Base-by-base conservation (phyloP, 2,329 filamentous ascomycete genomes). In the Daldinia sp. region DNA sequence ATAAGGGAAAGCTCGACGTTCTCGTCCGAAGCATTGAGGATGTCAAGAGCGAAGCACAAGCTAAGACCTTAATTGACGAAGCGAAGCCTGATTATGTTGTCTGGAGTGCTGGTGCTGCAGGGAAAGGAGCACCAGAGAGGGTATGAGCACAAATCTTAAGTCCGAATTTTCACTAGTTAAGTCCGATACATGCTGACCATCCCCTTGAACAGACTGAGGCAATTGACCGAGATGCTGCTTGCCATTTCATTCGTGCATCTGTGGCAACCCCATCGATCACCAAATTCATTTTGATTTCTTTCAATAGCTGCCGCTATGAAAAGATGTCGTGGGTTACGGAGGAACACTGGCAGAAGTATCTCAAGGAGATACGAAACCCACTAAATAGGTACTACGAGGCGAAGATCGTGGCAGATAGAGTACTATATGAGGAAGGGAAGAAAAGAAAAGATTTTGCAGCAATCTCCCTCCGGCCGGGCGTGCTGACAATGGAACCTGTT, bases 61-160 rank as follows among this genome's bases (percentile, higher is more conserved):
- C 46, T 26, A 51, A 51, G 26, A 51, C 26, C 1, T 33, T 51
- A 7, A 51, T 51, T 7, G 46, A 51, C n/a, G 46, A 51, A 51
- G 46, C 33, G 15, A 51, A 51, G 12, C 46, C 46, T 18, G 46
- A 51, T 28, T 51, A 51, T 18, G 46, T 51, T 7, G 46, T 51
- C 7, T 51, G 46, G 46, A 51, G 46, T 33, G 46, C 46, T 12
- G 46, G 46, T 18, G 46, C 46, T 18, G 46, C 46, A 51, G 46
- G 46, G 15, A 51, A 51, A 51, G 46, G 46, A 51, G 26, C 46
- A 51, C 46, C 46, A 15, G 46, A 51, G 46, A 51, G 46, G 28
- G 46, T 51, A 51, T 18, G 46, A 28, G 1, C 2, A 48, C 15
- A 18, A 4, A 12, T 26, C 23, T 51, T 51, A 51, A 51, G 26